Base-by-base conservation (phyloP, 2,329 filamentous ascomycete genomes). In the Calonectria ilicicola region DNA sequence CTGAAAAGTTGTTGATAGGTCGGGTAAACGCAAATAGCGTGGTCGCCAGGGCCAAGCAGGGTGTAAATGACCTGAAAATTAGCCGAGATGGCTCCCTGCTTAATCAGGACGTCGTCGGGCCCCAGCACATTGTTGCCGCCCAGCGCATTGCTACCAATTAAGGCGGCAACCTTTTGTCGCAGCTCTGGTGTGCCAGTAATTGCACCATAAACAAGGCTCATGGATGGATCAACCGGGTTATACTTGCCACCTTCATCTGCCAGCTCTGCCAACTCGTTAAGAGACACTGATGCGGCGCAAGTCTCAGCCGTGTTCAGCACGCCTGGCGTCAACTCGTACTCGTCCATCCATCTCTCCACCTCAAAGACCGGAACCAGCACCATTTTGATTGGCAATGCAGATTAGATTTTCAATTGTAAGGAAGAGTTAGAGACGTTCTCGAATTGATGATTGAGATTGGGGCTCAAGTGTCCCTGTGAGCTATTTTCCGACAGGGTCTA, bases 1-100 rank as follows among this genome's bases (percentile, higher is more conserved):
- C 91, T 87, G 80, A 96, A 97, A 1, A 98, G 88, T 78, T 97
- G 94, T 82, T 97, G 94, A 79, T 97, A 97, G 1, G 94, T 96
- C 15, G 95, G 95, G 81, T 95, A 94, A 70, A 97, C 93, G 79
- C 94, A 97, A 71, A 98, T 89, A 58, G 96, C 93, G 87, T 98
- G 95, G 80, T 98, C 58, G 26, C 92, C 93, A 0, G 91, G 90
- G 0, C 91, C 90, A 2, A 97, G 81, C 8, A 97, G 86, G 1
- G 92, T 87, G 82, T 96, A 96, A 9, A 97, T 89, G 2, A 92
- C 85, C n/a, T 97, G 85, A 77, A 95, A 94, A 80, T 98, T 98
- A n/a, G 95, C 95, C 7, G 91, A 89, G 64, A 97, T 97, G 17
- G 94, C 95, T 12, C 95, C 95, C 35, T 93, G 91, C 0, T 94